Base-by-base conservation (phyloP, 1,139 yeast genomes). In the Taiozyma sp. region DNA sequence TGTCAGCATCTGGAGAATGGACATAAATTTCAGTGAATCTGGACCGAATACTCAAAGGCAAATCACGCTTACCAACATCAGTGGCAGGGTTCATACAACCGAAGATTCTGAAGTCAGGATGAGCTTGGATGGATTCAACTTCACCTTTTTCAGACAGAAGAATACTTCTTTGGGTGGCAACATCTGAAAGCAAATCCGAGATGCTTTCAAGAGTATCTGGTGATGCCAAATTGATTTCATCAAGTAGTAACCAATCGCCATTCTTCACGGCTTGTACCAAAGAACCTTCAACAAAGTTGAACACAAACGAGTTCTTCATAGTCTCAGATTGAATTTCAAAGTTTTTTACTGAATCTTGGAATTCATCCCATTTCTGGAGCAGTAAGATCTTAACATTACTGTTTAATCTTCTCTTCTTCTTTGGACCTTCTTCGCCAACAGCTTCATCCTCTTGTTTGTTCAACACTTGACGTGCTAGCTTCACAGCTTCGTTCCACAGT, bases 1-100 rank as follows among this genome's bases (percentile, higher is more conserved):
- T 79, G 65, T 92, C 96, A 54, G 82, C 75, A 65, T 95, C 99
- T 1, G 99, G 99, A 19, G 97, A 89, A 55, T 87, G 90, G 8
- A 93, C 97, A 66, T 91, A 93, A 6, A 93, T 75, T 67, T 95
- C 99, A 14, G 96, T 87, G 67, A 95, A 95, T 60, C 96, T 78
- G 0, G 97, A 86, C 53, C 99, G 79, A 28, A 95, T 86, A 62
- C 96, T 88, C 47, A 81, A 69, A 0, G 99, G 98, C 50, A 95
- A 74, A 61, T 95, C 98, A 57, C 84, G 80, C 68, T 95, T 95
- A 51, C 99, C 99, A 29, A 95, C 95, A 74, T 95, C 99, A 0
- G 98, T 95, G 0, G 98, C 95, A 7, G 99, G 99, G 68, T 95
- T 95, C 99, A 95, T 95, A 78, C 98, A 93, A 1, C 96, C 98